Conservation (phyloP, 331 rosid species). For the Stylosanthes scabra region DNA sequence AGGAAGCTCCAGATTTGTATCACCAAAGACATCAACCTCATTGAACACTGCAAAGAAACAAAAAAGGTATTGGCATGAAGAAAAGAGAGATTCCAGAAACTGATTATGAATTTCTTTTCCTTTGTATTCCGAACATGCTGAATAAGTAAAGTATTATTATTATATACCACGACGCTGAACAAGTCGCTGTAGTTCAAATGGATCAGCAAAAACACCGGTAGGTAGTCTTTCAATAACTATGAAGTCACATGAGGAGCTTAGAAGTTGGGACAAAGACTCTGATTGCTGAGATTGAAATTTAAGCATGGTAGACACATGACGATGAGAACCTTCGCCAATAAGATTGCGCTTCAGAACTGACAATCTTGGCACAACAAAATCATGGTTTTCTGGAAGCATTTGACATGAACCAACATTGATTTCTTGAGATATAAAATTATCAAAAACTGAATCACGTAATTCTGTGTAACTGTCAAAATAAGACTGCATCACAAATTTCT, state of each 20-base stretch:
- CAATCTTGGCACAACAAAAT: slow-evolving; percentile 38
- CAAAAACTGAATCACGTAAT: slow-evolving; percentile 60
- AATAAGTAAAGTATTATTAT: not conserved
- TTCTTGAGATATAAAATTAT: slow-evolving; percentile 58
- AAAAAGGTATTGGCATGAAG: slow-evolving; percentile 17
- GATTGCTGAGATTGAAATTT: slow-evolving; percentile 44
- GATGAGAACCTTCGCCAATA: slow-evolving; percentile 85
- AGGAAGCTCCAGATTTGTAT: slow-evolving; percentile 85
- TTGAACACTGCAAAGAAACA: slow-evolving; percentile 54
- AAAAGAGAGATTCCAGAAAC: not conserved
- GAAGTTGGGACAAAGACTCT: slow-evolving; percentile 43
- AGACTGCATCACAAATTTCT: slow-evolving; percentile 60
- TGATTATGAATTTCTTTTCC: not conserved
- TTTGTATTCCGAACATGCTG: not conserved
- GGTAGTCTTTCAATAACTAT: slow-evolving; percentile 77
- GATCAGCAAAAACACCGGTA: slow-evolving; percentile 83
- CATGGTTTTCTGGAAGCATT: slow-evolving; percentile 45
- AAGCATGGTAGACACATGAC: slow-evolving; percentile 59
- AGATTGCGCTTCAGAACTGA: slow-evolving; percentile 56
- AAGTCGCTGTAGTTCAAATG: slow-evolving; percentile 86
- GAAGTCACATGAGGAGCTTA: slow-evolving; percentile 53
- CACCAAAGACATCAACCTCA: slow-evolving; percentile 80
- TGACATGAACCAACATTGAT: slow-evolving; percentile 53
- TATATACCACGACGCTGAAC: slow-evolving; percentile 71
- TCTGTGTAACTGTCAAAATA: slow-evolving; percentile 51